Conservation (phyloP, 176 grass and related monocot species). For the Zizania latifolia region DNA sequence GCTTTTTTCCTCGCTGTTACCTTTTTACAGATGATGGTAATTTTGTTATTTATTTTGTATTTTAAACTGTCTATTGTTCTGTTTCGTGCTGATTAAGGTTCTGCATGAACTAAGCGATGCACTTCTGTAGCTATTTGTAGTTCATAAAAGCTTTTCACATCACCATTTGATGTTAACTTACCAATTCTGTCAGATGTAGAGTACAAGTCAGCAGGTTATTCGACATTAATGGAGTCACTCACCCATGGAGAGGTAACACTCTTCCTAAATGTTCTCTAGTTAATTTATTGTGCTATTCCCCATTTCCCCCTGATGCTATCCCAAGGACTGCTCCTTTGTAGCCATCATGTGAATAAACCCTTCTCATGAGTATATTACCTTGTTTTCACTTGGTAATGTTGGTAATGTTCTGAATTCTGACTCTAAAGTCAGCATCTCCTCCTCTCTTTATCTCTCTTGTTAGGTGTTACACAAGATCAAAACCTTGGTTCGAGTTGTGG, state of each 20-base stretch:
- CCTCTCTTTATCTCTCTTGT: constrained; percentile 18
- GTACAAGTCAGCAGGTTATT: constrained; percentile 24
- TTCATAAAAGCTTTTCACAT: constrained; percentile 1
- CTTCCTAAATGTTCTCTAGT: constrained; percentile 8
- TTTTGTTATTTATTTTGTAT: neutral
- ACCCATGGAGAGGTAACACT: constrained; percentile 51
- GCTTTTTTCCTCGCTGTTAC: neutral
- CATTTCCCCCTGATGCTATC: neutral
- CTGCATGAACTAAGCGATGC: neutral
- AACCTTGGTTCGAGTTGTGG: constrained; percentile 67
- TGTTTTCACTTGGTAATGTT: neutral
- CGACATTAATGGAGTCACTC: constrained; percentile 70
- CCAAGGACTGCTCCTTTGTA: neutral
- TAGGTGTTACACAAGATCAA: constrained; percentile 65
- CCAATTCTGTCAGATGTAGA: constrained; percentile 43
- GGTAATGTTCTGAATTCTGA: neutral
- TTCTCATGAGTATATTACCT: neutral
- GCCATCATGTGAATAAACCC: neutral
- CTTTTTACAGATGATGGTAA: neutral
- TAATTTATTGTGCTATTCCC: neutral
- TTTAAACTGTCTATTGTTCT: neutral
- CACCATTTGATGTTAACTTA: constrained; percentile 6
- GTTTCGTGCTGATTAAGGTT: neutral
- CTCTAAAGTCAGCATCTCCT: neutral
- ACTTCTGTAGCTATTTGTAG: neutral